phyloP scores from a whole-genome alignment of 2,329 filamentous ascomycete species.

The Hypoxylon sp. region DNA sequence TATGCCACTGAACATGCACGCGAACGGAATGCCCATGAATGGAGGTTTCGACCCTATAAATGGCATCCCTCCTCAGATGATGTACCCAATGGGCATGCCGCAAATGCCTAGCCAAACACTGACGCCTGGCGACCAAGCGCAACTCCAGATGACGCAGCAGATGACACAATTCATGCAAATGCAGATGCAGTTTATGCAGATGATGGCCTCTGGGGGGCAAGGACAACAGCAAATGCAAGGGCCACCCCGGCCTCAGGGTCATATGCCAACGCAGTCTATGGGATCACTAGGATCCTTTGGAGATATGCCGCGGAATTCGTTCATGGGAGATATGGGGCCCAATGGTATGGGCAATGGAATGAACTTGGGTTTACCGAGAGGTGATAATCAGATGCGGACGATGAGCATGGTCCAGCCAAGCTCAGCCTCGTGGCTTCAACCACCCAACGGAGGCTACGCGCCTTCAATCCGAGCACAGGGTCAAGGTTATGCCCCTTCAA shows the following conservation, averaged over 20 bases:
- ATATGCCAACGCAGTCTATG: slow-evolving; percentile 59
- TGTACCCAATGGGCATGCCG: slow-evolving; percentile 58
- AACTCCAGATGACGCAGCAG: slow-evolving; percentile 84
- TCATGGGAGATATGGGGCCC: slow-evolving; percentile 48
- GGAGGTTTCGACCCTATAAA: slow-evolving; percentile 62
- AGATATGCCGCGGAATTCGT: slow-evolving; percentile 50
- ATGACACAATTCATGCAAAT: slow-evolving; percentile 92
- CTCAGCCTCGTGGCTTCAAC: slow-evolving; percentile 68
- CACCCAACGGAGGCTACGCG: slow-evolving; percentile 58
- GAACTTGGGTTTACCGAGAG: slow-evolving; percentile 59
- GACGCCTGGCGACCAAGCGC: slow-evolving; percentile 76
- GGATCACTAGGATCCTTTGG: slow-evolving; percentile 58
- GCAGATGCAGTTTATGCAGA: slow-evolving; percentile 95
- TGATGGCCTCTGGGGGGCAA: slow-evolving; percentile 69
- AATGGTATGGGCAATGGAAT: slow-evolving; percentile 59
- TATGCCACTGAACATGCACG: slow-evolving; percentile 49
- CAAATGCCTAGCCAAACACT: slow-evolving; percentile 56
- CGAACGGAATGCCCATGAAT: slow-evolving; percentile 54
- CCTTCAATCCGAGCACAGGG: slow-evolving; percentile 65
- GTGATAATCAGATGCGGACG: slow-evolving; percentile 69
- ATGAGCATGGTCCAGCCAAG: slow-evolving; percentile 88
- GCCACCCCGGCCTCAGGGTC: slow-evolving; percentile 52
- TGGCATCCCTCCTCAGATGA: slow-evolving; percentile 65
- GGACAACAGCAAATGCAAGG: slow-evolving; percentile 43
- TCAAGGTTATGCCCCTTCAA: slow-evolving; percentile 83